Percentiles rank a stretch among this genome's conserved stretches.
Evolutionary conservation across 2,329 filamentous ascomycete species (phyloP).

Genomic region (Epichloe amarillans): DNA sequence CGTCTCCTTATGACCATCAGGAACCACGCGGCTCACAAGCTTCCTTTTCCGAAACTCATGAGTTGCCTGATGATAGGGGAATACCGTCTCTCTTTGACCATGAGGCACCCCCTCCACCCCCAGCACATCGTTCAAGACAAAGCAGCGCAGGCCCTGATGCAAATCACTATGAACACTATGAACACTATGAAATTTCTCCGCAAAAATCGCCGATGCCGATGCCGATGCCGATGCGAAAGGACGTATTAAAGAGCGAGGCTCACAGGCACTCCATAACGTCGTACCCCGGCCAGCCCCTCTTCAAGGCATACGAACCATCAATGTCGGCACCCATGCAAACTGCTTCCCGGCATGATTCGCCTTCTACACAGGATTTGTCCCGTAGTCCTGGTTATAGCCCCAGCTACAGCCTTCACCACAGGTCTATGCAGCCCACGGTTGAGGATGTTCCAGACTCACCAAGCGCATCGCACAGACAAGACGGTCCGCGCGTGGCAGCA

Average conservation of each 20-base stretch:
- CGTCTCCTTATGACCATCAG: constrained; percentile 23
- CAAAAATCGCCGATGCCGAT: constrained; percentile 34
- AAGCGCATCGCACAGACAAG: constrained; percentile 15
- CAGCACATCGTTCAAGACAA: constrained; percentile 37
- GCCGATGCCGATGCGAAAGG: constrained; percentile 45
- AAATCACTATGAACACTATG: constrained; percentile 29
- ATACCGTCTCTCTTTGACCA: constrained; percentile 25
- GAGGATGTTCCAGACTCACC: constrained; percentile 50
- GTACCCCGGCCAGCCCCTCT: constrained; percentile 41
- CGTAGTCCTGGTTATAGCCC: constrained; percentile 35
- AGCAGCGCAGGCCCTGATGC: constrained; percentile 31
- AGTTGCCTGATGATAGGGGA: constrained; percentile 20
- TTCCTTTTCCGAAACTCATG: constrained; percentile 19
- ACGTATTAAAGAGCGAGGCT: constrained; percentile 43
- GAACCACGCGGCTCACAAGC: constrained; percentile 24
- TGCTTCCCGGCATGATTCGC: constrained; percentile 20
- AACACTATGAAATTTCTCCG: constrained; percentile 28
- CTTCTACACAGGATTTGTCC: constrained; percentile 33
- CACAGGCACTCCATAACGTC: constrained; percentile 37
- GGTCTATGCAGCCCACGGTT: constrained; percentile 47
- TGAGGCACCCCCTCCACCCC: constrained; percentile 41
- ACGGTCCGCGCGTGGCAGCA: constrained; percentile 12
- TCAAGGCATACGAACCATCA: constrained; percentile 37
- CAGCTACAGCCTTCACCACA: constrained; percentile 31
- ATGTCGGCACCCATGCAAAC: constrained; percentile 22